A percentile compares a stretch with the other conserved stretches of the same genome.
These are phyloP conservation scores for Sporothrix globosa DNA, from an alignment of 2,329 filamentous ascomycete genomes.

Conservation along the genomic window DNA sequence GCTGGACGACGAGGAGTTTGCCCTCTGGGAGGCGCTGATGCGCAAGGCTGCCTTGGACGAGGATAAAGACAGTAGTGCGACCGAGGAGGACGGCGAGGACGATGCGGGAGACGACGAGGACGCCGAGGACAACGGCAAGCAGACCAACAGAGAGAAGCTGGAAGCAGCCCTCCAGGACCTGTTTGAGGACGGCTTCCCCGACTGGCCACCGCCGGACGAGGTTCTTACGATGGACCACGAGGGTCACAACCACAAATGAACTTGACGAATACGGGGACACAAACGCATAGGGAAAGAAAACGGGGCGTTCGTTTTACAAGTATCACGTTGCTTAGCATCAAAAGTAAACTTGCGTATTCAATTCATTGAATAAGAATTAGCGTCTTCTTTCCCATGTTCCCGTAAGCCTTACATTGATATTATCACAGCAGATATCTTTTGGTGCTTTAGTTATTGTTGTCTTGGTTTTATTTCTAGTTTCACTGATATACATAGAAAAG, in stretches of 20 bases:
- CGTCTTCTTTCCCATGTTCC: too few species aligned
- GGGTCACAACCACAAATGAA: conserved; percentile 21
- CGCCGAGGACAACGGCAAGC: background rate
- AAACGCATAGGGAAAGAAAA: background rate
- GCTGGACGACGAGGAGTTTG: conserved; percentile 62
- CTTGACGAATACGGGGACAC: background rate
- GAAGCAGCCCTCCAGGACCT: conserved; percentile 28
- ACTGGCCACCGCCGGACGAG: conserved; percentile 34
- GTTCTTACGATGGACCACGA: conserved; percentile 28
- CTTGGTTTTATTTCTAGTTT: too few species aligned
- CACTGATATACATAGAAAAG: too few species aligned
- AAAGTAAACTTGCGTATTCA: too few species aligned
- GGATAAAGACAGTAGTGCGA: background rate
- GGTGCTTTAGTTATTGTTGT: too few species aligned
- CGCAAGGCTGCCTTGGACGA: background rate
- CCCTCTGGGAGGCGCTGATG: conserved; percentile 41
- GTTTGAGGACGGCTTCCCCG: conserved; percentile 36
- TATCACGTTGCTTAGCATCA: too few species aligned
- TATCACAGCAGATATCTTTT: too few species aligned
- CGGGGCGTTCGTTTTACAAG: background rate
- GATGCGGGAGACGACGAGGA: background rate
- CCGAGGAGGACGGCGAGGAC: background rate
- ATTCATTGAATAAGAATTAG: too few species aligned
- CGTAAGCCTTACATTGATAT: too few species aligned
- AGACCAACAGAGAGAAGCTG: background rate